phyloP scores from a whole-genome alignment of 2,329 filamentous ascomycete genomes.

The Aspergillus pseudoglaucus region DNA sequence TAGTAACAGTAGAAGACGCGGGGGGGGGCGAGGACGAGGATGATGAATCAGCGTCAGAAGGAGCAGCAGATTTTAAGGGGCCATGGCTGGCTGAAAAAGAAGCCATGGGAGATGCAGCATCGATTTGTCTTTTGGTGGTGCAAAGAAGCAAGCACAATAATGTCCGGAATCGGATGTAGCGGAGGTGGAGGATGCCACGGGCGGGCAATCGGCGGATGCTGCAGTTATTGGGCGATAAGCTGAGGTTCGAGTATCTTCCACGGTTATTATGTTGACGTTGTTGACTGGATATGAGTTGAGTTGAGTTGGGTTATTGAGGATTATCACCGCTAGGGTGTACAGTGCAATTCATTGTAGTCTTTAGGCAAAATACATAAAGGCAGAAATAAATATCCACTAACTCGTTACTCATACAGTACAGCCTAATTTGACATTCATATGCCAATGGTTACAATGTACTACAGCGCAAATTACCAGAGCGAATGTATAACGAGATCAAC shows the following conservation, averaged over 20 bases:
- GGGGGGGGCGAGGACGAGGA: constrained; percentile 18
- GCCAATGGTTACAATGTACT: too few relatives aligned
- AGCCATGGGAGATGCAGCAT: constrained; percentile 11
- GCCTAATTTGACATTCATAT: too few relatives aligned
- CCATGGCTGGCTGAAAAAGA: constrained; percentile 11
- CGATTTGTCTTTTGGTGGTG: not conserved
- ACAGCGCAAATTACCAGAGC: too few relatives aligned
- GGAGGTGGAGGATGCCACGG: constrained; percentile 10
- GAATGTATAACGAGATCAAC: too few relatives aligned
- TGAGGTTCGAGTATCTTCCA: not conserved
- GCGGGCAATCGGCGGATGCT: constrained; percentile 3
- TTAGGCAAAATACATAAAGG: too few relatives aligned
- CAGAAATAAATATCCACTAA: too few relatives aligned
- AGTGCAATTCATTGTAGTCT: too few relatives aligned
- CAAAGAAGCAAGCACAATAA: not conserved
- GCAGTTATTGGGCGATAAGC: constrained; percentile 5
- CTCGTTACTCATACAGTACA: too few relatives aligned
- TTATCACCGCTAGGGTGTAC: not conserved
- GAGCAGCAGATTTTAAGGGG: constrained; percentile 7
- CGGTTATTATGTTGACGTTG: not conserved
- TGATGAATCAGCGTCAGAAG: constrained; percentile 6
- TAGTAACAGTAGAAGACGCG: constrained; percentile 10
- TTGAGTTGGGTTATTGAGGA: not conserved
- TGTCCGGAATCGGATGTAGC: constrained; percentile 24
- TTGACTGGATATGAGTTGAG: not conserved